Conservation (phyloP, 441 rosid species). For the Syzygium malaccense region DNA sequence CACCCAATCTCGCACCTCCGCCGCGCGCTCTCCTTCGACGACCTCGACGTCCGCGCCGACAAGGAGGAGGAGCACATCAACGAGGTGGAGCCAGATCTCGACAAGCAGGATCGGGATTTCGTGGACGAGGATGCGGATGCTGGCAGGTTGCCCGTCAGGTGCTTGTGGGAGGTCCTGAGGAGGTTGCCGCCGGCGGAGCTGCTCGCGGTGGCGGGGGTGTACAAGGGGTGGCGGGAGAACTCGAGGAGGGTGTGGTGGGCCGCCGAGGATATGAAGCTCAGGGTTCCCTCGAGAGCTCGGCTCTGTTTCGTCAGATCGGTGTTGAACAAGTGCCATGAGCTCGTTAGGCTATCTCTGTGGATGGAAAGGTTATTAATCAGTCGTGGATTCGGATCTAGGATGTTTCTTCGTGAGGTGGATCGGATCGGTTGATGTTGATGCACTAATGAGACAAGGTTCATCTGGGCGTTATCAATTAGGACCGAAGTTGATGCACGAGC, state of each 20-base stretch:
- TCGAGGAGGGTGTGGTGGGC: conserved; percentile 71
- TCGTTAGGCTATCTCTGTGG: conserved; percentile 55
- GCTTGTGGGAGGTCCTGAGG: conserved; percentile 75
- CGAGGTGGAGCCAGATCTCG: conserved; percentile 34
- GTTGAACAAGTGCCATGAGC: conserved; percentile 72
- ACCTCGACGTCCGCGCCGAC: conserved; percentile 35
- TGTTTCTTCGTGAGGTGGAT: background rate
- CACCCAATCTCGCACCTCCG: conserved; percentile 45
- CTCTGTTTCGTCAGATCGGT: conserved; percentile 71
- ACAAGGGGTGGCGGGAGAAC: conserved; percentile 80
- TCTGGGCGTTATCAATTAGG: background rate
- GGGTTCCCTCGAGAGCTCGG: conserved; percentile 58
- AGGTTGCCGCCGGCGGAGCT: conserved; percentile 66
- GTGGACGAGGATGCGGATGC: conserved; percentile 33
- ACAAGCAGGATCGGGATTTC: background rate
- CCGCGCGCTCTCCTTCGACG: conserved; percentile 78
- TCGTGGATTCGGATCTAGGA: conserved; percentile 30
- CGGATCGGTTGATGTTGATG: conserved; percentile 3
- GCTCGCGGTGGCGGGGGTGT: conserved; percentile 66
- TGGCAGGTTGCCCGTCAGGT: conserved; percentile 40
- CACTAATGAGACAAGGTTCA: background rate
- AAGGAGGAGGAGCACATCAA: conserved; percentile 9
- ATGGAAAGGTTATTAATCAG: conserved; percentile 65
- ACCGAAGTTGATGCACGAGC: background rate
- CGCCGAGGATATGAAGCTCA: conserved; percentile 71